These are phyloP conservation scores for Dipteronia sinensis DNA, from an alignment of 345 rosid genomes.

Conservation along the genomic window DNA sequence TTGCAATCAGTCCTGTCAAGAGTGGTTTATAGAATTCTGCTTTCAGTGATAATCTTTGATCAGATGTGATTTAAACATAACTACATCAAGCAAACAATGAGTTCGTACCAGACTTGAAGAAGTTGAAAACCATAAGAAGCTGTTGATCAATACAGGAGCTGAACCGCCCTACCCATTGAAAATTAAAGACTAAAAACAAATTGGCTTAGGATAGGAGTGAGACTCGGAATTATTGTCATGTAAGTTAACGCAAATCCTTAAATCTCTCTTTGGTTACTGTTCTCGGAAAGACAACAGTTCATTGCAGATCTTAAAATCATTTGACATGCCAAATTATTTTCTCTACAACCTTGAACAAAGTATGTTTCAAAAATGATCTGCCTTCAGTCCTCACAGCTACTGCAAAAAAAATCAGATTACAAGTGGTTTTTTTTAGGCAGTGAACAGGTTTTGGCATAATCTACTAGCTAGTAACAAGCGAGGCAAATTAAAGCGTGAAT, in stretches of 20 bases:
- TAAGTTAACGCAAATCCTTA: too few species aligned
- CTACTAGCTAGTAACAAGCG: neutral
- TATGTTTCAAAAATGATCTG: neutral
- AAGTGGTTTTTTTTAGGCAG: neutral
- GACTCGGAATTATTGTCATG: neutral
- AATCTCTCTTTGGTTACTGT: neutral
- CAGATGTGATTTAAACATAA: neutral
- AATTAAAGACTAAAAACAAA: neutral
- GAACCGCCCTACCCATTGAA: too few species aligned
- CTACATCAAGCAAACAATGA: too few species aligned
- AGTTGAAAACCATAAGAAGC: neutral
- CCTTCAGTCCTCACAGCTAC: neutral
- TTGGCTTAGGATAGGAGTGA: too few species aligned
- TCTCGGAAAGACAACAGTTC: neutral
- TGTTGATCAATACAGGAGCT: neutral
- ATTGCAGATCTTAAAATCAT: neutral
- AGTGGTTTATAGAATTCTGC: neutral
- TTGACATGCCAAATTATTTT: neutral
- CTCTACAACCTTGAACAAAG: neutral
- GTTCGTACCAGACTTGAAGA: too few species aligned
- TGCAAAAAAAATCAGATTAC: neutral
- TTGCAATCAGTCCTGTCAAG: neutral
- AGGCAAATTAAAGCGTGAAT: neutral
- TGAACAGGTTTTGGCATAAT: conserved; percentile 1
- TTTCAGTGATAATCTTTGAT: neutral